Evolutionary conservation across 495 filamentous ascomycete species (phyloP).

Genomic region (Sordaria brevicollis): DNA sequence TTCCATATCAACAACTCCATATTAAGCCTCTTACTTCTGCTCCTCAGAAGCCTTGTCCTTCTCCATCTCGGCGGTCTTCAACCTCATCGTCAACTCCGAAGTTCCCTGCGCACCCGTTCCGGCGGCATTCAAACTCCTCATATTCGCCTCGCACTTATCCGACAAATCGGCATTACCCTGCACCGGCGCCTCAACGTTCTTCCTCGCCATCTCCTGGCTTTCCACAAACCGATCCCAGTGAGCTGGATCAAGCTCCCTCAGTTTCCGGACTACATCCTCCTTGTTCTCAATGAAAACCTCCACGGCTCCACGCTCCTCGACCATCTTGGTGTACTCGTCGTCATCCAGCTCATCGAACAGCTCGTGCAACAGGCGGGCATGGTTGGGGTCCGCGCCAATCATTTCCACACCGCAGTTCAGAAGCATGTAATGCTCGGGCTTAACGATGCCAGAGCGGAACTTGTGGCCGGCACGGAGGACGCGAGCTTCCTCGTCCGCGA

Average conservation of each 20-base stretch:
- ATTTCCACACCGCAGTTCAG: slow-evolving; percentile 33
- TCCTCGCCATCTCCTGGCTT: slow-evolving; percentile 54
- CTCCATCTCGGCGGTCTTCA: background rate
- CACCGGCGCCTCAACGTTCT: slow-evolving; percentile 31
- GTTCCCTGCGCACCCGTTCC: background rate
- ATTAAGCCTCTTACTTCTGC: background rate
- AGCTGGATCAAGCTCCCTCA: slow-evolving; percentile 47
- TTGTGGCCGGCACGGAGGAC: slow-evolving; percentile 77
- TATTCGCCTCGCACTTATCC: background rate
- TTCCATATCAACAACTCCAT: background rate
- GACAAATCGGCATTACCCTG: background rate
- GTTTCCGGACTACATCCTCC: slow-evolving; percentile 37
- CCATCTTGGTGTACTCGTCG: slow-evolving; percentile 45
- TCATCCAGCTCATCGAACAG: slow-evolving; percentile 56
- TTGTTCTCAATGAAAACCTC: slow-evolving; percentile 48
- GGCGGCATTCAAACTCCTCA: background rate
- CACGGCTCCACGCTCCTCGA: slow-evolving; percentile 45
- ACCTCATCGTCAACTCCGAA: background rate
- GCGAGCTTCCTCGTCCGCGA: slow-evolving; percentile 81
- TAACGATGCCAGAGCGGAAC: slow-evolving; percentile 51
- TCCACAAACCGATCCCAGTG: slow-evolving; percentile 56
- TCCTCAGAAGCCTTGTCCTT: background rate
- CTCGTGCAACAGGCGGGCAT: slow-evolving; percentile 46
- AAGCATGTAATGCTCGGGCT: slow-evolving; percentile 33
- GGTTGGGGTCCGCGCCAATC: slow-evolving; percentile 42